These are phyloP conservation scores for Gamarada debralockiae DNA, from an alignment of 495 filamentous ascomycete species.

Conservation along the genomic window DNA sequence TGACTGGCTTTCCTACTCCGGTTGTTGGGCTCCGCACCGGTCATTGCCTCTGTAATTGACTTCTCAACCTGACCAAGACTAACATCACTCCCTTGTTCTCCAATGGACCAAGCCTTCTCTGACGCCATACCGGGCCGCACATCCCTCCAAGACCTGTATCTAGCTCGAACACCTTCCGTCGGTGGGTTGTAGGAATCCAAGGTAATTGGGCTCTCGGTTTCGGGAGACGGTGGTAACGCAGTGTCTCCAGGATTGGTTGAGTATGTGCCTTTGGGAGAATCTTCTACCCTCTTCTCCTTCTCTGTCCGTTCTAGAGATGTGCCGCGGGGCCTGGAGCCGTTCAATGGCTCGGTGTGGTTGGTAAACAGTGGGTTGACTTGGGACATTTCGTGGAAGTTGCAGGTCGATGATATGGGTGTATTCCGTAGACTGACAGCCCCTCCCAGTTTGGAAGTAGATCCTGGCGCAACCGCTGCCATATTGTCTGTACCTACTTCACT, in stretches of 20 bases:
- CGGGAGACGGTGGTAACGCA: conserved; percentile 20
- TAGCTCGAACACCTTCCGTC: conserved; percentile 31
- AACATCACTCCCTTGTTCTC: conserved; percentile 34
- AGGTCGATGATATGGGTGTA: conserved; percentile 6
- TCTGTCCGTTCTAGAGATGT: conserved; percentile 40
- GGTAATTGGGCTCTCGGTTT: conserved; percentile 10
- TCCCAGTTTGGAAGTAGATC: neutral
- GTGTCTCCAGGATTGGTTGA: conserved; percentile 32
- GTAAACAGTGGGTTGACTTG: conserved; percentile 4
- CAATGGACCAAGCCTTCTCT: conserved; percentile 55
- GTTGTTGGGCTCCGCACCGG: conserved; percentile 71
- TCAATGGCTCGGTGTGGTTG: conserved; percentile 13
- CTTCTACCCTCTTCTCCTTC: conserved; percentile 33
- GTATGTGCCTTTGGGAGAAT: conserved; percentile 19
- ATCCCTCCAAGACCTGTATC: conserved; percentile 39
- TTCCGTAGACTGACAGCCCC: neutral
- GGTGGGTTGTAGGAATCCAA: conserved; percentile 19
- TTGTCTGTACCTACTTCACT: neutral
- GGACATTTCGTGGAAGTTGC: conserved; percentile 16
- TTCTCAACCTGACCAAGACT: conserved; percentile 63
- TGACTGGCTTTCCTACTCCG: conserved; percentile 94
- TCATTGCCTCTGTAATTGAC: conserved; percentile 76
- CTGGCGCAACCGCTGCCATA: conserved; percentile 10
- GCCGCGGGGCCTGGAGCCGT: conserved; percentile 28
- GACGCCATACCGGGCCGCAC: conserved; percentile 37